A percentile compares a stretch with the other conserved stretches of the same genome.
phyloP scores from a whole-genome alignment of 2,329 filamentous ascomycete genomes.

The Tolypocladium inflatum region DNA sequence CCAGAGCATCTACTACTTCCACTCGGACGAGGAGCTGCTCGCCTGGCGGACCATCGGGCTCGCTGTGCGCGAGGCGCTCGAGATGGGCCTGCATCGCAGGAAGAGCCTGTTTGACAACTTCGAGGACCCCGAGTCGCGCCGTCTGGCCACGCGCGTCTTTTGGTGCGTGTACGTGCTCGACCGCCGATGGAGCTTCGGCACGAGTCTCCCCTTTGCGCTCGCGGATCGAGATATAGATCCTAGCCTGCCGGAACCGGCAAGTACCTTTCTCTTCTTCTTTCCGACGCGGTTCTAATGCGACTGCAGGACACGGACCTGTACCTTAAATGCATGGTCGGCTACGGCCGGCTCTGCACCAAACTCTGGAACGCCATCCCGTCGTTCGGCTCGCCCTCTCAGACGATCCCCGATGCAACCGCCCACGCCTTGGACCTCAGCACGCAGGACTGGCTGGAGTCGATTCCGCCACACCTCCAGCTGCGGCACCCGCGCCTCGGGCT shows the following conservation, averaged over 20 bases:
- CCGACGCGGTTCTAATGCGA: background rate
- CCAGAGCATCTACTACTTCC: conserved; percentile 31
- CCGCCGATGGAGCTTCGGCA: conserved; percentile 42
- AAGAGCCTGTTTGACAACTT: conserved; percentile 31
- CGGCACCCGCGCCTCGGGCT: conserved; percentile 26
- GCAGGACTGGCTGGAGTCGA: conserved; percentile 34
- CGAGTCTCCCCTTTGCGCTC: conserved; percentile 37
- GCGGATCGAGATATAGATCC: conserved; percentile 40
- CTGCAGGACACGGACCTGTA: conserved; percentile 25
- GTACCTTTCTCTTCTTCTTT: background rate
- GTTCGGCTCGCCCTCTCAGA: conserved; percentile 22
- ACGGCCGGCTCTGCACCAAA: conserved; percentile 34
- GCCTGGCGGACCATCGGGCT: conserved; percentile 38
- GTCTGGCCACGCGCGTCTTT: conserved; percentile 29
- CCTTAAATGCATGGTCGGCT: conserved; percentile 36
- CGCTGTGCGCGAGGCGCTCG: conserved; percentile 34
- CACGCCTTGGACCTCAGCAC: conserved; percentile 30
- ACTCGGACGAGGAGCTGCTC: conserved; percentile 38
- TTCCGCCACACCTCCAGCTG: conserved; percentile 28
- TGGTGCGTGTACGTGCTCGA: conserved; percentile 44
- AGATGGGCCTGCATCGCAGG: conserved; percentile 37
- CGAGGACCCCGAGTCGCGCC: conserved; percentile 16
- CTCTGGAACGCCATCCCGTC: conserved; percentile 34
- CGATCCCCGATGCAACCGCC: conserved; percentile 27
- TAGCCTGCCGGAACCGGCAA: conserved; percentile 32